Evolutionary conservation across 371 early-diverging fungal genomes (phyloP).

Genomic region (Batkoa obscura): DNA sequence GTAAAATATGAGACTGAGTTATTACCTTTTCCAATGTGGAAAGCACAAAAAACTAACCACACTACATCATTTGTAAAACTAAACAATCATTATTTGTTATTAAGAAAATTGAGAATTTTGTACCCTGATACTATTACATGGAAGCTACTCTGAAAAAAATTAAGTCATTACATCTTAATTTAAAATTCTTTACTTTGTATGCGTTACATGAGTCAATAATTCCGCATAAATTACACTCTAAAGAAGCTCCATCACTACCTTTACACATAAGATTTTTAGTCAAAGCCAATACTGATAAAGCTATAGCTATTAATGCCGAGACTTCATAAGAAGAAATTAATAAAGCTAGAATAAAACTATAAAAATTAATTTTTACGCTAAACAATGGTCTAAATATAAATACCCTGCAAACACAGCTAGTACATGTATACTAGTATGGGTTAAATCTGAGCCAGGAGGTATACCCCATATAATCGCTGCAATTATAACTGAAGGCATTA

Average conservation of each 20-base stretch:
- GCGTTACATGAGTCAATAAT: constrained; percentile 24
- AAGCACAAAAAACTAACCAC: constrained; percentile 51
- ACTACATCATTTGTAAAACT: constrained; percentile 39
- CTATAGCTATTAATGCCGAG: constrained; percentile 27
- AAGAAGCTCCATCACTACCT: constrained; percentile 18
- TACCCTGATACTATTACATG: constrained; percentile 3
- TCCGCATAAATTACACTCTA: constrained; percentile 33
- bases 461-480: neutral
- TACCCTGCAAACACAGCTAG: constrained; percentile 4
- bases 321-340: constrained; percentile 32
- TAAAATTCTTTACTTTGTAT: constrained; percentile 13
- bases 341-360: constrained; percentile 33
- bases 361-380: neutral
- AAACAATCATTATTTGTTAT: constrained; percentile 16
- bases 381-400: neutral
- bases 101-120: constrained; percentile 16
- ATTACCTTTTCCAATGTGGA: constrained; percentile 38
- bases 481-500: constrained; percentile 2
- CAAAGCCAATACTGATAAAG: constrained; percentile 25
- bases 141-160: neutral
- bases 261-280: constrained; percentile 39
- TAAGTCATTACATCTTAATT: neutral
- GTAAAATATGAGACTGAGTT: neutral
- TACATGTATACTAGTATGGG: constrained; percentile 1
- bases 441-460: neutral